Conservation (phyloP, 306 rosid genomes). For the Nissolia schottii region DNA sequence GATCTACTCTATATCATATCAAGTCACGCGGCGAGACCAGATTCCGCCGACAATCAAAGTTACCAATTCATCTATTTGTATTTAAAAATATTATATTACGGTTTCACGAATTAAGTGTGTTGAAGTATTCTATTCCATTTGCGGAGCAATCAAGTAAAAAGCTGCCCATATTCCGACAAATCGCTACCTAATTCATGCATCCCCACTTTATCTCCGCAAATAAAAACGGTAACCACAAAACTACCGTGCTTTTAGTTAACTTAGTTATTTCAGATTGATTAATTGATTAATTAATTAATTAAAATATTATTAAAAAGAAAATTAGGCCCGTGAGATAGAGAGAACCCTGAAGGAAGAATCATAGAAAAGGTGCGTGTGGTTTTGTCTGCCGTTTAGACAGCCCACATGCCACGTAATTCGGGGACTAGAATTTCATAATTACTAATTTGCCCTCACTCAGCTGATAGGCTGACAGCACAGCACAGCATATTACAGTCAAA, state of each 20-base stretch:
- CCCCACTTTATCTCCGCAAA: slow-evolving; percentile 14
- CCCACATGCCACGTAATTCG: slow-evolving; percentile 73
- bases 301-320: not conserved
- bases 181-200: slow-evolving; percentile 21
- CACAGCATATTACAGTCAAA: slow-evolving; percentile 63
- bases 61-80: not conserved
- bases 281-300: not conserved
- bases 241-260: not conserved
- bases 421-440: slow-evolving; percentile 34
- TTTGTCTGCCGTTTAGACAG: slow-evolving; percentile 31
- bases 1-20: slow-evolving; percentile 21
- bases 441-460: slow-evolving; percentile 26
- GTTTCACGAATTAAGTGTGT: not conserved
- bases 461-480: slow-evolving; percentile 13
- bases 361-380: not conserved
- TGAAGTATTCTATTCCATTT: not conserved
- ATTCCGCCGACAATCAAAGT: slow-evolving; percentile 37
- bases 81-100: not conserved
- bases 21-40: slow-evolving; percentile 31
- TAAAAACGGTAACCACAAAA: not conserved
- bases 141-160: slow-evolving; percentile 14
- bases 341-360: slow-evolving; percentile 17
- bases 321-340: not conserved
- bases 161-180: slow-evolving; percentile 31
- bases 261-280: not conserved